These are phyloP conservation scores for Rhynchosporium secalis DNA, from an alignment of 2,329 filamentous ascomycete genomes.

Conservation along the genomic window DNA sequence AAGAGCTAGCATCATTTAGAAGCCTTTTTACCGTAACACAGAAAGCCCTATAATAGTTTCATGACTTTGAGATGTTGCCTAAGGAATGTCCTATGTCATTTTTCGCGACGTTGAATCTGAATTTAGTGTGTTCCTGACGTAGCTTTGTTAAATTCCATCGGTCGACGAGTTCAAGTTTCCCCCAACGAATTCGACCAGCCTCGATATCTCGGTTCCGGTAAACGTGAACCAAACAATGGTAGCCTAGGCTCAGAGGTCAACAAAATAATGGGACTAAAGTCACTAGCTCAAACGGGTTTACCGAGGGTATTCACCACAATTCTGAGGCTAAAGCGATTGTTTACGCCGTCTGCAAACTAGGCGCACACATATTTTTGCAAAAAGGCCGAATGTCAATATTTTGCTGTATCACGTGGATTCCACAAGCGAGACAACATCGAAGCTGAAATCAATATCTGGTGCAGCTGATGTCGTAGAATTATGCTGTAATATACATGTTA, in stretches of 20 bases:
- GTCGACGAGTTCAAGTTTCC: too few species aligned
- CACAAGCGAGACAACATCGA: background rate
- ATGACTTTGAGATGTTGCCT: too few species aligned
- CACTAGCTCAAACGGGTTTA: background rate
- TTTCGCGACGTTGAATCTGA: too few species aligned
- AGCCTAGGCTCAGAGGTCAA: background rate
- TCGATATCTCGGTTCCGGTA: background rate
- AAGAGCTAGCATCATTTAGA: too few species aligned
- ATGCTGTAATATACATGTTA: background rate
- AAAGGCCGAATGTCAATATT: conserved; percentile 3
- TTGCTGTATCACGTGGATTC: background rate
- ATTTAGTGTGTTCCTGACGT: too few species aligned
- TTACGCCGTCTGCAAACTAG: background rate
- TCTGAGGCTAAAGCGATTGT: background rate
- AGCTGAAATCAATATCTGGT: background rate
- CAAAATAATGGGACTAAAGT: background rate
- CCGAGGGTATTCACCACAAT: background rate
- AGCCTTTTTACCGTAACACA: too few species aligned
- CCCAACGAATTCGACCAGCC: too few species aligned
- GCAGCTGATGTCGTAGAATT: background rate
- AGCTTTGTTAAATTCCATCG: too few species aligned
- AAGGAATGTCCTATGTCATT: too few species aligned
- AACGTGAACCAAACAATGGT: background rate
- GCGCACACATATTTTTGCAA: background rate
- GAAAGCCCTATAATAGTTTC: too few species aligned